Evolutionary conservation across 2,329 filamentous ascomycete species (phyloP).

Genomic region (Pestalotiopsis sp.): DNA sequence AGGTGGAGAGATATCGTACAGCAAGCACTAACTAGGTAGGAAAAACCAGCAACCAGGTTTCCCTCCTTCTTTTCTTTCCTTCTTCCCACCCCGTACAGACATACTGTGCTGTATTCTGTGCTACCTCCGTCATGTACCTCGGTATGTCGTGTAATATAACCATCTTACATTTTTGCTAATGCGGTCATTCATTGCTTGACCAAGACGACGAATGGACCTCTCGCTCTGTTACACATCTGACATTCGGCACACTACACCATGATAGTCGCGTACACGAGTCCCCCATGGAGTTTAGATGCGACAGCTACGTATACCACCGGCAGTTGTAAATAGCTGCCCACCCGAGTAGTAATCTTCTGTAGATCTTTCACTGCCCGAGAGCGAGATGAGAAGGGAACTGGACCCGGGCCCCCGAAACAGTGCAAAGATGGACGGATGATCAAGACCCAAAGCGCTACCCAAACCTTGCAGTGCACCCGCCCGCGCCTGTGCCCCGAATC

Average conservation of each 20-base stretch:
- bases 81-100: too few species aligned
- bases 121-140: neutral
- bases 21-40: neutral
- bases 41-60: neutral
- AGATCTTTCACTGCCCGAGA: neutral
- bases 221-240: neutral
- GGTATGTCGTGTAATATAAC: neutral
- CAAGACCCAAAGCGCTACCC: neutral
- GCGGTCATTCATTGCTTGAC: neutral
- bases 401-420: neutral
- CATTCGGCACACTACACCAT: neutral
- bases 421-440: neutral
- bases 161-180: neutral
- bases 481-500: neutral
- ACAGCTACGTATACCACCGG: neutral
- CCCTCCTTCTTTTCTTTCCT: neutral
- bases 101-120: neutral
- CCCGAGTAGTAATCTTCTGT: neutral
- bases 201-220: neutral
- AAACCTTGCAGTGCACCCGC: too few species aligned
- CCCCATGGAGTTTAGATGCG: neutral
- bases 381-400: neutral
- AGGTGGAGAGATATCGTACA: neutral
- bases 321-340: neutral
- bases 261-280: neutral